A percentile compares a stretch with the other conserved stretches of the same genome.
Evolutionary conservation across 768 basidiomycete genomes (phyloP).

Genomic region (Auricularia sp.): DNA sequence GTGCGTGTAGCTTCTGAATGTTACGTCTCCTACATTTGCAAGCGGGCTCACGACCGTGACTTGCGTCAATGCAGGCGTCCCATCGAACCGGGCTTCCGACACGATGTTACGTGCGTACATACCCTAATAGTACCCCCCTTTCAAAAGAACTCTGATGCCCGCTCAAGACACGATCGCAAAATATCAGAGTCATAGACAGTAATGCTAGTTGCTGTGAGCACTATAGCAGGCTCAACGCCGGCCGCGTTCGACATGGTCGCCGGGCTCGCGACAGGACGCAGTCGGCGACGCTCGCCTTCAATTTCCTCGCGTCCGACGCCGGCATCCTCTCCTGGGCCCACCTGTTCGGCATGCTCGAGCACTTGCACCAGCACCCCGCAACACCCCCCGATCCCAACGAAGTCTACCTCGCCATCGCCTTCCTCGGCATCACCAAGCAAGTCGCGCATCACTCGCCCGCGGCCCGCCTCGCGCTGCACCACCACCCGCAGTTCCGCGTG

Average conservation of each 20-base stretch:
- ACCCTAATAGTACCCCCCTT: too few relatives aligned
- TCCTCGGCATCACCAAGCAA: slow-evolving; percentile 67
- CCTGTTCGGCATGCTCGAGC: slow-evolving; percentile 64
- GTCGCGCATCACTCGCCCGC: slow-evolving; percentile 67
- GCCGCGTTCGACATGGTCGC: slow-evolving; percentile 84
- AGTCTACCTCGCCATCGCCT: slow-evolving; percentile 66
- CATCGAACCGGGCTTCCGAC: too few relatives aligned
- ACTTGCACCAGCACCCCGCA: slow-evolving; percentile 27
- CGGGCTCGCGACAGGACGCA: slow-evolving; percentile 73
- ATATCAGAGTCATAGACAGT: too few relatives aligned
- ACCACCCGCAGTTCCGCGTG: slow-evolving; percentile 70
- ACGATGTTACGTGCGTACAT: too few relatives aligned
- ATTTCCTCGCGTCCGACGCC: slow-evolving; percentile 58
- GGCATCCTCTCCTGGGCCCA: slow-evolving; percentile 67
- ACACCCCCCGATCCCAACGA: slow-evolving; percentile 22
- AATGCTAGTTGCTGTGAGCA: too few relatives aligned
- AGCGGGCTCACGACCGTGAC: too few relatives aligned
- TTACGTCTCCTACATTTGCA: too few relatives aligned
- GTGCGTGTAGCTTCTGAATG: too few relatives aligned
- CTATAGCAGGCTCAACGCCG: too few relatives aligned
- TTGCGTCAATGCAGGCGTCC: too few relatives aligned
- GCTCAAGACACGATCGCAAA: too few relatives aligned
- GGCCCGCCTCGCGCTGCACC: slow-evolving; percentile 67
- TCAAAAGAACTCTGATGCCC: too few relatives aligned
- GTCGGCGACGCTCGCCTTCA: slow-evolving; percentile 79